Percentiles rank a stretch among this genome's conserved stretches.
Evolutionary conservation across 2,329 filamentous ascomycete species (phyloP).

Genomic region (Diaporthe nobilis): DNA sequence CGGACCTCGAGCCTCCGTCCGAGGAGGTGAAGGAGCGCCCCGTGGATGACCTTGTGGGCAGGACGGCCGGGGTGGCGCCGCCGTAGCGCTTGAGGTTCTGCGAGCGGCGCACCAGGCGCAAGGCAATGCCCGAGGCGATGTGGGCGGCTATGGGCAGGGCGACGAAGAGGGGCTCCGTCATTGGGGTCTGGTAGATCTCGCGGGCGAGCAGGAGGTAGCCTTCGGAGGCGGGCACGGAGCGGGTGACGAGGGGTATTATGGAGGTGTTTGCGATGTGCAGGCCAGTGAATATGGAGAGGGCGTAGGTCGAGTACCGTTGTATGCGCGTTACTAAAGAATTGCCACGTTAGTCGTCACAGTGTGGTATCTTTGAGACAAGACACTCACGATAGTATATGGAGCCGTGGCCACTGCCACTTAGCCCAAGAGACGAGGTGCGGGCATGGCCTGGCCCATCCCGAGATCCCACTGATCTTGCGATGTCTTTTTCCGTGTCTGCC

Average conservation of each 20-base stretch:
- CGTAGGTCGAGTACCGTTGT: constrained; percentile 92
- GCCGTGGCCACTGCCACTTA: constrained; percentile 75
- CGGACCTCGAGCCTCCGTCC: constrained; percentile 46
- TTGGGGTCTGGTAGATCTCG: constrained; percentile 89
- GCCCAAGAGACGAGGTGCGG: constrained; percentile 62
- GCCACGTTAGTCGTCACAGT: background rate
- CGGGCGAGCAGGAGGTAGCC: constrained; percentile 91
- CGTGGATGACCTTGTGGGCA: constrained; percentile 52
- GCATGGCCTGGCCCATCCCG: constrained; percentile 43
- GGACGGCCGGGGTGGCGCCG: constrained; percentile 71
- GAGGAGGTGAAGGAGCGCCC: constrained; percentile 49
- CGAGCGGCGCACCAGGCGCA: constrained; percentile 81
- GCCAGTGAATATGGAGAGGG: constrained; percentile 81
- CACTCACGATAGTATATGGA: constrained; percentile 81
- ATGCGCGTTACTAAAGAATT: constrained; percentile 71
- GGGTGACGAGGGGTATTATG: constrained; percentile 81
- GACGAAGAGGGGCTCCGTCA: constrained; percentile 85
- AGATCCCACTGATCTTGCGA: constrained; percentile 20
- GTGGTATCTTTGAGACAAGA: background rate
- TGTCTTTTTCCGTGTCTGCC: constrained; percentile 16
- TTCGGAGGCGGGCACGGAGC: constrained; percentile 81
- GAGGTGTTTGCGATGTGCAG: constrained; percentile 88
- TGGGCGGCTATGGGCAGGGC: constrained; percentile 82
- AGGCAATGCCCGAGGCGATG: constrained; percentile 80
- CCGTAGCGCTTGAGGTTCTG: constrained; percentile 84